Evolutionary conservation across 2,329 filamentous ascomycete genomes (phyloP).

Genomic region (Phoma sp.): DNA sequence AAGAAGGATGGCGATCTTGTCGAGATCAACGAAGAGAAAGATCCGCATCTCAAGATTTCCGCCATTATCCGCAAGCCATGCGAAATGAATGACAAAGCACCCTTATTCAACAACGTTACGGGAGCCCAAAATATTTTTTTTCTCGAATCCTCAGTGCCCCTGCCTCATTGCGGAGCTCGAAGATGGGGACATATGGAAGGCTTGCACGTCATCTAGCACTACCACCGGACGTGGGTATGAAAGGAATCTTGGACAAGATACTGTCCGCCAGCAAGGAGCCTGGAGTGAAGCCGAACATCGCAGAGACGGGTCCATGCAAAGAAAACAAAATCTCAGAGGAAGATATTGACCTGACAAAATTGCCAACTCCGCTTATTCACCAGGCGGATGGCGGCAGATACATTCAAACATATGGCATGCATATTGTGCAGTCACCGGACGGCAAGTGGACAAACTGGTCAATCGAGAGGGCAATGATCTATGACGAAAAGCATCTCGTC

Average conservation of each 20-base stretch:
- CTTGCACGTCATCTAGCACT: slow-evolving; percentile 10
- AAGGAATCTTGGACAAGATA: slow-evolving; percentile 8
- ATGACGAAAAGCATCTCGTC: slow-evolving; percentile 52
- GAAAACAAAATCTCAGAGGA: slow-evolving; percentile 28
- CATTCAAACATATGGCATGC: slow-evolving; percentile 60
- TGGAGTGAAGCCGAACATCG: slow-evolving; percentile 2
- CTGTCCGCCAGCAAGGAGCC: not conserved
- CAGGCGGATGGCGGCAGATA: slow-evolving; percentile 59
- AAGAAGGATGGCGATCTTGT: slow-evolving; percentile 35
- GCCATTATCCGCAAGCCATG: slow-evolving; percentile 58
- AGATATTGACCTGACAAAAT: slow-evolving; percentile 52
- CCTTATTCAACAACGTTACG: slow-evolving; percentile 61
- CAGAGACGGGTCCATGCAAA: slow-evolving; percentile 6
- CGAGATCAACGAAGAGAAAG: slow-evolving; percentile 13
- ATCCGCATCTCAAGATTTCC: slow-evolving; percentile 31
- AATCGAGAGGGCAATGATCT: slow-evolving; percentile 57
- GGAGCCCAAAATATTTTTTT: slow-evolving; percentile 57
- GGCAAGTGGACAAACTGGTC: slow-evolving; percentile 59
- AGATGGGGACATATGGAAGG: not conserved
- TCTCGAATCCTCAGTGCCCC: slow-evolving; percentile 58
- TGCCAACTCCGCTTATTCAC: slow-evolving; percentile 53
- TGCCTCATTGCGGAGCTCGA: slow-evolving; percentile 45
- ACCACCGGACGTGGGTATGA: not conserved
- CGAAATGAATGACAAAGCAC: slow-evolving; percentile 57
- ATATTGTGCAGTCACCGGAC: slow-evolving; percentile 57